Evolutionary conservation across 2,329 filamentous ascomycete species (phyloP).

Genomic region (Botrytis hyacinthi): DNA sequence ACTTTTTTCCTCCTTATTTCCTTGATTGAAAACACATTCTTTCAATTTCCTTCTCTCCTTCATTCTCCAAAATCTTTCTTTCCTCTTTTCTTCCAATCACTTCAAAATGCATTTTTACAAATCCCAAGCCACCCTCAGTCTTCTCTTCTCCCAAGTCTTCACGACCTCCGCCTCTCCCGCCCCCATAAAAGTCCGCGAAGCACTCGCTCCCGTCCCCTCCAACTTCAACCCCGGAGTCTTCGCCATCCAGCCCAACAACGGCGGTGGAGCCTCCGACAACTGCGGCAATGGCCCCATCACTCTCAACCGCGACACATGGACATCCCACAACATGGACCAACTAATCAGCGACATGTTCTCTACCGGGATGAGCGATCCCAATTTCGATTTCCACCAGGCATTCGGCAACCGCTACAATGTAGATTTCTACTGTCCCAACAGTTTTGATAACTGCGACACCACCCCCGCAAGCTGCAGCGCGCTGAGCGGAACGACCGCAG

Average conservation of each 20-base stretch:
- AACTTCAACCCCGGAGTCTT: not conserved
- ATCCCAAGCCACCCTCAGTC: not conserved
- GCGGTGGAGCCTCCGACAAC: not conserved
- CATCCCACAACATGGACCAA: not conserved
- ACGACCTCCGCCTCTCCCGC: not conserved
- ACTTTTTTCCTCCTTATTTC: not conserved
- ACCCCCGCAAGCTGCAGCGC: not conserved
- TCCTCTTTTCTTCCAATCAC: not conserved
- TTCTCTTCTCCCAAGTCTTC: not conserved
- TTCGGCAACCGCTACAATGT: not conserved
- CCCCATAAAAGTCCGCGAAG: not conserved
- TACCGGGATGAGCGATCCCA: not conserved
- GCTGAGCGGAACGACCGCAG: not conserved
- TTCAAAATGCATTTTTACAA: not conserved
- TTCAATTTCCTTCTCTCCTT: not conserved
- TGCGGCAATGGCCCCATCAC: not conserved
- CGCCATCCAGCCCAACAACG: not conserved
- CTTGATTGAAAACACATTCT: not conserved
- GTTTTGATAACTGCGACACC: not conserved
- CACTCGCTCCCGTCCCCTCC: not conserved
- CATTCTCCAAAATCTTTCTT: not conserved
- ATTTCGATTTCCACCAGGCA: not conserved
- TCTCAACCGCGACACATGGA: not conserved
- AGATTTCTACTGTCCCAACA: not conserved
- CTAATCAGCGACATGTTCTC: not conserved